A percentile compares a stretch with the other conserved stretches of the same genome.
Conservation (phyloP, 108 stramenopile genomes). For the Craspedostauros australis region DNA sequence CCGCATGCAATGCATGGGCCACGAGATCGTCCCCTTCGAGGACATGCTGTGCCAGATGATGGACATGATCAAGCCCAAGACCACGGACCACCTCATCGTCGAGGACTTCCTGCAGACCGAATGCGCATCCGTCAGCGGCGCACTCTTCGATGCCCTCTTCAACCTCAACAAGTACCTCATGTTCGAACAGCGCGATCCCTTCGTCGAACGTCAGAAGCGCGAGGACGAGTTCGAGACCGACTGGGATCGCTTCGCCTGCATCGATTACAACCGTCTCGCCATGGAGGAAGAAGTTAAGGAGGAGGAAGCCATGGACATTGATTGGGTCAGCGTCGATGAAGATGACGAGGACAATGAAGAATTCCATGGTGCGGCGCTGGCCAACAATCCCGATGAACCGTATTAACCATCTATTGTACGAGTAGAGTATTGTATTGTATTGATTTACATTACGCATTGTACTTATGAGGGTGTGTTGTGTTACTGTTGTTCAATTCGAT, state of each 20-base stretch:
- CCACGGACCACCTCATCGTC: slow-evolving; percentile 45
- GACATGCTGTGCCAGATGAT: slow-evolving; percentile 98
- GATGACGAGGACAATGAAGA: slow-evolving; percentile 73
- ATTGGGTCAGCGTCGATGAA: slow-evolving; percentile 85
- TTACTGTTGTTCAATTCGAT: too few species aligned
- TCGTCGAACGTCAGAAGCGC: slow-evolving; percentile 82
- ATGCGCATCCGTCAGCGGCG: slow-evolving; percentile 86
- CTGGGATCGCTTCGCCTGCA: slow-evolving; percentile 96
- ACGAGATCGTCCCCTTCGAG: slow-evolving; percentile 94
- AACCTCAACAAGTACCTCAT: slow-evolving; percentile 96
- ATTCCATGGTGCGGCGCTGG: too few species aligned
- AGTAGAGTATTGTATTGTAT: too few species aligned
- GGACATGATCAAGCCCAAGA: slow-evolving; percentile 92
- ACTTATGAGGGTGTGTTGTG: too few species aligned
- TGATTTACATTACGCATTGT: too few species aligned
- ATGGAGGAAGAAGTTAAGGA: slow-evolving; percentile 92
- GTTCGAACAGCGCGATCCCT: slow-evolving; percentile 97
- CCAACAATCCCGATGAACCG: too few species aligned
- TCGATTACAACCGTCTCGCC: slow-evolving; percentile 92
- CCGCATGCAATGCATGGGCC: slow-evolving; percentile 95
- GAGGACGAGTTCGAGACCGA: slow-evolving; percentile 96
- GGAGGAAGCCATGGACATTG: slow-evolving; percentile 85
- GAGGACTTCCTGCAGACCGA: slow-evolving; percentile 89
- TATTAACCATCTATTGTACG: too few species aligned
- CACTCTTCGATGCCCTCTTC: slow-evolving; percentile 96